A percentile compares a stretch with the other conserved stretches of the same genome.
Conservation (phyloP, 2,329 filamentous ascomycete genomes). For the Penicillium sclerotigenum region DNA sequence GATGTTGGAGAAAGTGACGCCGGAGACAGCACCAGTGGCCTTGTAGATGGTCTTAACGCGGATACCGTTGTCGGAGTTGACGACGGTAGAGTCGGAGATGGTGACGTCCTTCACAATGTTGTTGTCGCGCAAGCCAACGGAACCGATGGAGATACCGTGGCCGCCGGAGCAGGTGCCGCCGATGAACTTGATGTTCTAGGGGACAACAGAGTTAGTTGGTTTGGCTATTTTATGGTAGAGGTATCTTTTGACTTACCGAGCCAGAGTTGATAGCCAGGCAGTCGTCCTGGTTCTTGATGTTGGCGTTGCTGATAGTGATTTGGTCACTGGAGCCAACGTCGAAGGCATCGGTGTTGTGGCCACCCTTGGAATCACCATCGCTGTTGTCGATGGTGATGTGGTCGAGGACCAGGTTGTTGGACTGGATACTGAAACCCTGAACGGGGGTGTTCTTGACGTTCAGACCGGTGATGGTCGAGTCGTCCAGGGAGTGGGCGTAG, state of each 20-base stretch:
- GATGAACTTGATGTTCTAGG: constrained; percentile 30
- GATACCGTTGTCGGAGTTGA: constrained; percentile 55
- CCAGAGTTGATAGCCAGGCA: constrained; percentile 60
- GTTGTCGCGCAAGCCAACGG: constrained; percentile 55
- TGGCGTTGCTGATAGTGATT: constrained; percentile 52
- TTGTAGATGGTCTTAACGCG: constrained; percentile 58
- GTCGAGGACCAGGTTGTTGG: constrained; percentile 52
- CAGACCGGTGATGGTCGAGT: constrained; percentile 34
- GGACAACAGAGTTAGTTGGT: neutral
- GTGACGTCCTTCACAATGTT: constrained; percentile 55
- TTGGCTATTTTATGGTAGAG: too few species aligned
- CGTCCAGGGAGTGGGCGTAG: constrained; percentile 41
- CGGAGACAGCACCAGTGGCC: constrained; percentile 52
- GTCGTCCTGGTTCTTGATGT: constrained; percentile 59
- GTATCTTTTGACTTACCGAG: constrained; percentile 27
- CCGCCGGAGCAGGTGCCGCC: constrained; percentile 32
- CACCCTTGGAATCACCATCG: constrained; percentile 48
- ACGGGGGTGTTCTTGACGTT: constrained; percentile 40
- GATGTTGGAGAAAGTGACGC: constrained; percentile 55
- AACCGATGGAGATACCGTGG: constrained; percentile 55
- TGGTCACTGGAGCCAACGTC: constrained; percentile 42
- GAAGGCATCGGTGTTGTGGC: constrained; percentile 54
- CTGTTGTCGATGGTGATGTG: constrained; percentile 58
- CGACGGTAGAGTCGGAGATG: constrained; percentile 50
- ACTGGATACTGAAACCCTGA: constrained; percentile 39